Conservation (phyloP, 768 basidiomycete genomes). For the Cantharellus anzutake region DNA sequence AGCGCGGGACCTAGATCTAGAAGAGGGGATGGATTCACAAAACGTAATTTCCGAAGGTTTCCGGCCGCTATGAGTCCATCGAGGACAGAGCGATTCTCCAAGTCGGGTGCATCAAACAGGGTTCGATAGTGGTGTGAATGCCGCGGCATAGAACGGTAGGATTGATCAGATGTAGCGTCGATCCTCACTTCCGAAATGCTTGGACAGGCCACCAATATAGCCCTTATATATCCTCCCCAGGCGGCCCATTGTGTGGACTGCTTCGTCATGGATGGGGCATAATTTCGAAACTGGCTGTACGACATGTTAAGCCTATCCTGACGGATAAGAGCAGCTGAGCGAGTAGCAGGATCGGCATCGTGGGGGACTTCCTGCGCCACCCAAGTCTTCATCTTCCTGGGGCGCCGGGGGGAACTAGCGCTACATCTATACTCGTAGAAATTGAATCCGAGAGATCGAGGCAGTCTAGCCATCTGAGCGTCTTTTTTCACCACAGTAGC, state of each 20-base stretch:
- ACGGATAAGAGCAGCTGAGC: neutral
- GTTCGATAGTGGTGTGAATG: constrained; percentile 1
- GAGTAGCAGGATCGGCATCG: neutral
- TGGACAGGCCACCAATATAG: constrained; percentile 7
- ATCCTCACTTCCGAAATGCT: constrained; percentile 6
- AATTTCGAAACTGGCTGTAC: neutral
- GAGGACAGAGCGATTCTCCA: constrained; percentile 7
- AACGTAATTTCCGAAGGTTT: constrained; percentile 8
- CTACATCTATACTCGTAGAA: constrained; percentile 4
- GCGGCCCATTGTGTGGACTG: constrained; percentile 9
- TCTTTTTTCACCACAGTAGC: constrained; percentile 3
- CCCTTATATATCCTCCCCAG: constrained; percentile 7
- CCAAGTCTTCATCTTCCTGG: neutral
- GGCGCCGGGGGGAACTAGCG: neutral
- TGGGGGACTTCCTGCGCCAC: neutral
- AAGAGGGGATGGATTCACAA: constrained; percentile 11
- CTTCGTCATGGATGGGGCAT: constrained; percentile 8
- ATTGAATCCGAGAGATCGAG: constrained; percentile 8
- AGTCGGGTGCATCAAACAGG: constrained; percentile 5
- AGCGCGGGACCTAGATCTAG: constrained; percentile 9
- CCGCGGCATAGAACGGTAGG: neutral
- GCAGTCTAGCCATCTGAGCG: constrained; percentile 5
- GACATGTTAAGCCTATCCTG: neutral
- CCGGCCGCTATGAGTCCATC: constrained; percentile 4
- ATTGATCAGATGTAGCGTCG: constrained; percentile 3